Percentiles rank a stretch among this genome's conserved stretches.
phyloP scores from a whole-genome alignment of 306 rosid species.

The Prunus padus region DNA sequence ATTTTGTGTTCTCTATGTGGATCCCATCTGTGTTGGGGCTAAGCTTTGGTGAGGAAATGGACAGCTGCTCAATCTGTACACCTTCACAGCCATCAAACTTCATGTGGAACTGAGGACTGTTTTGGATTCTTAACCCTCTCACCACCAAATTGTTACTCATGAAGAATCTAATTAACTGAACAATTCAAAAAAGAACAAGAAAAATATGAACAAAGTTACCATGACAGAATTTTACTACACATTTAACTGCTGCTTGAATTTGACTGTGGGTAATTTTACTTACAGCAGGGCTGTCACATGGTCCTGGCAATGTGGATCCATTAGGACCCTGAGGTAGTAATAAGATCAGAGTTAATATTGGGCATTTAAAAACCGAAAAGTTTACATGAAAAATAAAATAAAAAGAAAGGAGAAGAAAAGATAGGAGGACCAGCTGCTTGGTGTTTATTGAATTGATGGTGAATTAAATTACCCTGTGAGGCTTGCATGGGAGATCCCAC shows the following conservation, averaged over 20 bases:
- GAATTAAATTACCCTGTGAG: slow-evolving; percentile 68
- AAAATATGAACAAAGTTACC: not conserved
- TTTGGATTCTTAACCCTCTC: slow-evolving; percentile 59
- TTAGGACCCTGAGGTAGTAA: slow-evolving; percentile 57
- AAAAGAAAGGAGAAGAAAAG: not conserved
- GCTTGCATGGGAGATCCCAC: slow-evolving; percentile 99
- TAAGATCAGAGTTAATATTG: not conserved
- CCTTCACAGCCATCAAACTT: slow-evolving; percentile 92
- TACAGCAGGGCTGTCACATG: slow-evolving; percentile 88
- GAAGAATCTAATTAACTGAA: slow-evolving; percentile 81
- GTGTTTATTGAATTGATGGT: too few species aligned
- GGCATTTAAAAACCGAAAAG: slow-evolving; percentile 3
- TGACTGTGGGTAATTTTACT: slow-evolving; percentile 33
- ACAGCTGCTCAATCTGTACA: slow-evolving; percentile 58
- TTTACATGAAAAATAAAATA: not conserved
- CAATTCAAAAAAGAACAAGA: not conserved
- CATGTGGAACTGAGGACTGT: slow-evolving; percentile 88
- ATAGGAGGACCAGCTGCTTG: not conserved
- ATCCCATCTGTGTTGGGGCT: slow-evolving; percentile 98
- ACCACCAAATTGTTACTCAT: slow-evolving; percentile 79
- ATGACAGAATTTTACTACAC: not conserved
- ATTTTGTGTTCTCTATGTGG: slow-evolving; percentile 67
- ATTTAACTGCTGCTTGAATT: not conserved
- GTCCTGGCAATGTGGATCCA: slow-evolving; percentile 65
- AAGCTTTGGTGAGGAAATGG: slow-evolving; percentile 83